These are phyloP conservation scores for Solanum hybrid DNA, from an alignment of 305 asterid genomes.

Conservation along the genomic window DNA sequence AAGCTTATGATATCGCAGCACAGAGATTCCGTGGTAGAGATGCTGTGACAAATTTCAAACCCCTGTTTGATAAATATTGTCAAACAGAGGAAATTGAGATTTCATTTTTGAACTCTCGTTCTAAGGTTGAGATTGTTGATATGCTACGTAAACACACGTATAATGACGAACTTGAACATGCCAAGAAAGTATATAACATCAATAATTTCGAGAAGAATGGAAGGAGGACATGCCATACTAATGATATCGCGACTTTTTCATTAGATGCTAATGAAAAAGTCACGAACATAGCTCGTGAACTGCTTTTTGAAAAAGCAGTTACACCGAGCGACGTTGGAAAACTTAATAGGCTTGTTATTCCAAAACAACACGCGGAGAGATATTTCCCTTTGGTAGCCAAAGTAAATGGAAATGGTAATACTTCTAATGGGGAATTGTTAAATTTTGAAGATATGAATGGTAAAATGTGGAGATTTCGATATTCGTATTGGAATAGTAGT, in stretches of 20 bases:
- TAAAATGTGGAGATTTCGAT: conserved; percentile 73
- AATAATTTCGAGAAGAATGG: conserved; percentile 12
- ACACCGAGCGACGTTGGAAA: conserved; percentile 91
- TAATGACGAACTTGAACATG: conserved; percentile 65
- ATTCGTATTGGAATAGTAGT: conserved; percentile 85
- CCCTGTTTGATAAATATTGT: conserved; percentile 19
- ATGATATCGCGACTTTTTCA: conserved; percentile 1
- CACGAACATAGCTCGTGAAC: conserved; percentile 30
- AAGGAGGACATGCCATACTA: neutral
- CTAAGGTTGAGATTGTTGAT: conserved; percentile 77
- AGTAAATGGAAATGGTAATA: conserved; percentile 15
- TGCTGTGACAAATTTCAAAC: conserved; percentile 71
- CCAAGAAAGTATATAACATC: conserved; percentile 26
- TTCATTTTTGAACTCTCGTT: conserved; percentile 48
- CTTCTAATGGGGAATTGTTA: conserved; percentile 47
- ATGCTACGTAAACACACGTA: conserved; percentile 85
- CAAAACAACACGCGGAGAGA: conserved; percentile 76
- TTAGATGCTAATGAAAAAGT: conserved; percentile 1
- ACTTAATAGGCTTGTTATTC: conserved; percentile 68
- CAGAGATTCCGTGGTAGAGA: conserved; percentile 87
- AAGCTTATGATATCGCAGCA: conserved; percentile 74
- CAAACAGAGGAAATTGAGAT: conserved; percentile 35
- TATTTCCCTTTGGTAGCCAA: conserved; percentile 59
- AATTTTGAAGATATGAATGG: conserved; percentile 64
- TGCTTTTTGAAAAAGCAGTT: conserved; percentile 68